Conservation (phyloP, 164 flowering plant species). For the Nelumbo lutea region DNA sequence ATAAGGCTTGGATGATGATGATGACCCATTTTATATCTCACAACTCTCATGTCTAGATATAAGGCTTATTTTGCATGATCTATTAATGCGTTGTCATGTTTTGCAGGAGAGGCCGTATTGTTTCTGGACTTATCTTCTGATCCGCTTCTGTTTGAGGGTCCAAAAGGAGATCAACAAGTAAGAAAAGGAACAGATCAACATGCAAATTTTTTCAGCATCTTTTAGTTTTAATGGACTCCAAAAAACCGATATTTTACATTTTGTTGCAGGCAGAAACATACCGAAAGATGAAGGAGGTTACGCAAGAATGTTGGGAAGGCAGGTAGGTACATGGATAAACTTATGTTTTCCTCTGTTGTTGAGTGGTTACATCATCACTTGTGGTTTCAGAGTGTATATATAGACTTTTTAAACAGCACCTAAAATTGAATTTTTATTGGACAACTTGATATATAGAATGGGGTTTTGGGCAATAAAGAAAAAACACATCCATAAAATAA, state of each 20-base stretch:
- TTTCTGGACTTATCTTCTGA: constrained; percentile 80
- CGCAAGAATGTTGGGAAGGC: constrained; percentile 89
- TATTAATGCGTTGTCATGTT: constrained; percentile 6
- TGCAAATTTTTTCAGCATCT: not conserved
- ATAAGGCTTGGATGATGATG: too few relatives aligned
- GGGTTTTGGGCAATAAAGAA: too few relatives aligned
- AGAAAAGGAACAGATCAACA: constrained; percentile 9
- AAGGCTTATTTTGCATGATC: not conserved
- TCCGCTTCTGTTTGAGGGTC: constrained; percentile 85
- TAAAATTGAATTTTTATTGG: too few relatives aligned
- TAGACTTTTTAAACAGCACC: too few relatives aligned
- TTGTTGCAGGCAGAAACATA: constrained; percentile 78
- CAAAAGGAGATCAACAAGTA: constrained; percentile 92
- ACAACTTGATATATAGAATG: too few relatives aligned
- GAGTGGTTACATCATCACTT: not conserved
- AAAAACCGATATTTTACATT: constrained; percentile 2
- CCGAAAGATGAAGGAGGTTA: constrained; percentile 82
- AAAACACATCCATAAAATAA: too few relatives aligned
- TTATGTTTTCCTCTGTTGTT: not conserved
- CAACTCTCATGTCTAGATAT: not conserved
- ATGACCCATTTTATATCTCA: too few relatives aligned
- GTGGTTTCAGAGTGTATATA: too few relatives aligned
- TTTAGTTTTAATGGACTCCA: not conserved
- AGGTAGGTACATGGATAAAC: constrained; percentile 38
- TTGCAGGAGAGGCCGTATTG: constrained; percentile 70